Evolutionary conservation across 140 eudicot species (phyloP).

Genomic region (Cichorium intybus): DNA sequence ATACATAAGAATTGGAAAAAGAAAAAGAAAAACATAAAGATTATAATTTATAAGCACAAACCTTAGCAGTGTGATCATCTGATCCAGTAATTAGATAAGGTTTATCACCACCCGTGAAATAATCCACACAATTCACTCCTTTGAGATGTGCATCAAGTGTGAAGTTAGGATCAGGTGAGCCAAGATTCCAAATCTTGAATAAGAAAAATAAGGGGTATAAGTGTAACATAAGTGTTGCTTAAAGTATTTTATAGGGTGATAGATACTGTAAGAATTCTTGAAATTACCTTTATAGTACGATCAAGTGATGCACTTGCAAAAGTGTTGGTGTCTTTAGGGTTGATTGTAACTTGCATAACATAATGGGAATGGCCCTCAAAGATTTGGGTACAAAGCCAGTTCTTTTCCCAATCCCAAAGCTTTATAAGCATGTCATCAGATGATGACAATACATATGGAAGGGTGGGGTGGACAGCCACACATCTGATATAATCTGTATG

Average conservation of each 20-base stretch:
- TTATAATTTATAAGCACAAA: constrained; percentile 15
- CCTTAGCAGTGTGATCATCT: constrained; percentile 95
- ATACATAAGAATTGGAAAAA: not conserved
- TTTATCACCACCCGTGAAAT: constrained; percentile 80
- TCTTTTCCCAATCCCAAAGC: constrained; percentile 97
- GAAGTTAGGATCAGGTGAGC: constrained; percentile 83
- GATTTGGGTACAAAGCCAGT: constrained; percentile 77
- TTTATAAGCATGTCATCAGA: constrained; percentile 91
- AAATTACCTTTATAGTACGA: constrained; percentile 72
- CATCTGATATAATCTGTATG: constrained; percentile 70
- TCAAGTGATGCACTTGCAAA: constrained; percentile 90
- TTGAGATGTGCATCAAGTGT: constrained; percentile 78
- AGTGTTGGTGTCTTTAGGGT: constrained; percentile 79
- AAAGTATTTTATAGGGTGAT: not conserved
- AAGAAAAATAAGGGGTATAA: not conserved
- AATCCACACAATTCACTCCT: constrained; percentile 90
- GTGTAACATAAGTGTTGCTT: constrained; percentile 6
- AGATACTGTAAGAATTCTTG: constrained; percentile 6
- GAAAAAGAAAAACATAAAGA: not conserved
- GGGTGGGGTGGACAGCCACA: constrained; percentile 69
- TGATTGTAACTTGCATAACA: constrained; percentile 90
- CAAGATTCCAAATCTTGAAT: constrained; percentile 80
- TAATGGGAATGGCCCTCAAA: constrained; percentile 90
- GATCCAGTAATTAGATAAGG: constrained; percentile 87
- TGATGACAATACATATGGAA: constrained; percentile 74